Conservation (phyloP, 1,284 basidiomycete species). For the Pseudozyma tsukubaensis region DNA sequence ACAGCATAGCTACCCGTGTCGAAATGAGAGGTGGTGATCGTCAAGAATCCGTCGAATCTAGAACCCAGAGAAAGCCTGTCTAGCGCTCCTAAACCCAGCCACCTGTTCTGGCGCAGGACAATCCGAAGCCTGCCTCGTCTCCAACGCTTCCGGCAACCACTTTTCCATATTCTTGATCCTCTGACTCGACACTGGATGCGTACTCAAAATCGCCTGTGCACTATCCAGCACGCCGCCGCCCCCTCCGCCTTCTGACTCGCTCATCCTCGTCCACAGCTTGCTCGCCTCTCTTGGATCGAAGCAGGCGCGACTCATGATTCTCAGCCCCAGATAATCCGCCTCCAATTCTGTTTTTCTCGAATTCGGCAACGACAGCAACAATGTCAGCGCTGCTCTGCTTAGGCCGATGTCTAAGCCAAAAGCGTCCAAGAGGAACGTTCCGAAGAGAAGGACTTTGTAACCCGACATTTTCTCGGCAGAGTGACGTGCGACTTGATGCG, state of each 20-base stretch:
- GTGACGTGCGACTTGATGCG: slow-evolving; percentile 74
- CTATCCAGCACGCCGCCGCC: slow-evolving; percentile 26
- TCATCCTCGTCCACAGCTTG: slow-evolving; percentile 57
- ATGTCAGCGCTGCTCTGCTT: slow-evolving; percentile 70
- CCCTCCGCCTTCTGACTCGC: slow-evolving; percentile 29
- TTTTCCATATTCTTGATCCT: slow-evolving; percentile 57
- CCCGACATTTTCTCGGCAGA: slow-evolving; percentile 65
- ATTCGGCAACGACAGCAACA: slow-evolving; percentile 81
- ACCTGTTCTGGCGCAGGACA: slow-evolving; percentile 35
- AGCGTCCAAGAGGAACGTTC: slow-evolving; percentile 47
- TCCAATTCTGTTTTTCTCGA: slow-evolving; percentile 84
- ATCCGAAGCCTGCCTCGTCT: slow-evolving; percentile 17
- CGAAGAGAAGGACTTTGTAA: slow-evolving; percentile 57
- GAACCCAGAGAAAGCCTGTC: slow-evolving; percentile 16
- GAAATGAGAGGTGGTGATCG: background rate
- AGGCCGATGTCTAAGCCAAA: slow-evolving; percentile 57
- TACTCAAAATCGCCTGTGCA: slow-evolving; percentile 49
- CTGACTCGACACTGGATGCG: slow-evolving; percentile 57
- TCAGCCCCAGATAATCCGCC: slow-evolving; percentile 79
- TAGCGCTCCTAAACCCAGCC: slow-evolving; percentile 23
- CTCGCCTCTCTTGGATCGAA: slow-evolving; percentile 79
- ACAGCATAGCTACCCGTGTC: no score
- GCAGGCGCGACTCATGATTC: slow-evolving; percentile 75
- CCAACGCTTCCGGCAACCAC: slow-evolving; percentile 51
- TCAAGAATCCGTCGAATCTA: background rate